phyloP scores from a whole-genome alignment of 768 basidiomycete genomes.

The Cystobasidium onofrii region DNA sequence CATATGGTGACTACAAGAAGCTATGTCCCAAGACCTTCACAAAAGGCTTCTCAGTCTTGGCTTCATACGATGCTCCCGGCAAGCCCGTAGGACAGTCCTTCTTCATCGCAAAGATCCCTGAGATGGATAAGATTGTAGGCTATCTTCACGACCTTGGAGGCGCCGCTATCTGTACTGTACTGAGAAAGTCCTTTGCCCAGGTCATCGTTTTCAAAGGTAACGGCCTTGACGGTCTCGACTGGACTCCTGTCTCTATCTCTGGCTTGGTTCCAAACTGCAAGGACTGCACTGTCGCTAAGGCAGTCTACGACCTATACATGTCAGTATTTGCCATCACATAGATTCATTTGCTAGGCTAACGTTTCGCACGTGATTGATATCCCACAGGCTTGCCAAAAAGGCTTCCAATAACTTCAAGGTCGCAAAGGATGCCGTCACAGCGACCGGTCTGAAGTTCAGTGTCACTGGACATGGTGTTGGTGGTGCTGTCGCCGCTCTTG shows the following conservation, averaged over 20 bases:
- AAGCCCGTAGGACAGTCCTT: constrained; percentile 19
- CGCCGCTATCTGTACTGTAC: too few relatives aligned
- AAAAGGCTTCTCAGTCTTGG: constrained; percentile 9
- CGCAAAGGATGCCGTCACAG: constrained; percentile 19
- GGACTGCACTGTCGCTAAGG: constrained; percentile 26
- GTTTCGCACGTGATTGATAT: too few relatives aligned
- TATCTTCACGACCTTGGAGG: not conserved
- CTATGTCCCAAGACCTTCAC: constrained; percentile 24
- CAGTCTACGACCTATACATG: constrained; percentile 26
- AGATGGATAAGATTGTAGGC: constrained; percentile 17
- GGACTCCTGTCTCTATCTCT: constrained; percentile 6
- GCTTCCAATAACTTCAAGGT: constrained; percentile 28
- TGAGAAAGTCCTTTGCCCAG: too few relatives aligned
- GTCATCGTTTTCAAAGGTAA: constrained; percentile 33
- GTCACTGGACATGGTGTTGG: constrained; percentile 28
- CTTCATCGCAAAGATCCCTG: constrained; percentile 23
- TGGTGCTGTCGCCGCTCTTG: constrained; percentile 30
- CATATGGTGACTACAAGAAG: constrained; percentile 20
- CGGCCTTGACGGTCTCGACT: constrained; percentile 11
- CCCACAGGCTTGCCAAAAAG: constrained; percentile 17
- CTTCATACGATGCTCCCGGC: constrained; percentile 3
- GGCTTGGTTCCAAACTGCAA: constrained; percentile 19
- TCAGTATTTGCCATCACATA: not conserved
- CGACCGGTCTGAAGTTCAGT: constrained; percentile 14
- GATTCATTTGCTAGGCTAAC: too few relatives aligned